Evolutionary conservation across 2,329 filamentous ascomycete species (phyloP).

Genomic region (Huntiella abstrusa): DNA sequence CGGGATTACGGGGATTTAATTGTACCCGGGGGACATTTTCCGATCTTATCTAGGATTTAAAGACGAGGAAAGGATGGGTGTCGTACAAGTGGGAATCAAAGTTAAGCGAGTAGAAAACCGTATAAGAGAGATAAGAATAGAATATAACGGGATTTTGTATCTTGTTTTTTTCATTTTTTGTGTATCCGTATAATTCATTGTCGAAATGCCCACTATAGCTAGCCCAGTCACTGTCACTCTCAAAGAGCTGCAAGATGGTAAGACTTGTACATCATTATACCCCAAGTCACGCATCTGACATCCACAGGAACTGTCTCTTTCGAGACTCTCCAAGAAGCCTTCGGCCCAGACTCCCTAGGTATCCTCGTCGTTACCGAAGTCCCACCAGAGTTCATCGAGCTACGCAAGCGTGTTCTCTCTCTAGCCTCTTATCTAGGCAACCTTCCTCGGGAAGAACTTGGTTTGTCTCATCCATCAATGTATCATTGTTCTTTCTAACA

Average conservation of each 20-base stretch:
- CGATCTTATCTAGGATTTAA: no score
- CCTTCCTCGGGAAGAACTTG: constrained; percentile 50
- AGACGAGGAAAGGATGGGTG: no score
- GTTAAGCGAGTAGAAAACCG: no score
- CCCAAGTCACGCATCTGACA: constrained; percentile 9
- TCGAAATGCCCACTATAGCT: constrained; percentile 18
- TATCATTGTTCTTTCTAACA: constrained; percentile 1
- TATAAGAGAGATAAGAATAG: no score
- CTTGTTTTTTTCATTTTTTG: background rate
- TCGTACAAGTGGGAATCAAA: no score
- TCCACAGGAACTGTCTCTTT: constrained; percentile 45
- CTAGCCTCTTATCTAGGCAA: constrained; percentile 82
- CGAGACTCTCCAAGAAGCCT: constrained; percentile 54
- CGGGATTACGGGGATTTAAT: no score
- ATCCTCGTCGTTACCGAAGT: constrained; percentile 88
- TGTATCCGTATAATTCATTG: background rate
- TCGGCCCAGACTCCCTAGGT: constrained; percentile 76
- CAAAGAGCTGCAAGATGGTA: constrained; percentile 40
- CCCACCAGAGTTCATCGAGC: constrained; percentile 47
- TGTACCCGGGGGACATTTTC: no score
- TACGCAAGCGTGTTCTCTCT: constrained; percentile 59
- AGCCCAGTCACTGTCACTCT: constrained; percentile 42
- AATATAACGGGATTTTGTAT: background rate
- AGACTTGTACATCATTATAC: constrained; percentile 12
- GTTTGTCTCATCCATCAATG: constrained; percentile 24